Evolutionary conservation across 2,329 filamentous ascomycete species (phyloP), one percentile per base, ranked within the genome.

Genomic region (Aspergillus pseudoglaucus): DNA sequence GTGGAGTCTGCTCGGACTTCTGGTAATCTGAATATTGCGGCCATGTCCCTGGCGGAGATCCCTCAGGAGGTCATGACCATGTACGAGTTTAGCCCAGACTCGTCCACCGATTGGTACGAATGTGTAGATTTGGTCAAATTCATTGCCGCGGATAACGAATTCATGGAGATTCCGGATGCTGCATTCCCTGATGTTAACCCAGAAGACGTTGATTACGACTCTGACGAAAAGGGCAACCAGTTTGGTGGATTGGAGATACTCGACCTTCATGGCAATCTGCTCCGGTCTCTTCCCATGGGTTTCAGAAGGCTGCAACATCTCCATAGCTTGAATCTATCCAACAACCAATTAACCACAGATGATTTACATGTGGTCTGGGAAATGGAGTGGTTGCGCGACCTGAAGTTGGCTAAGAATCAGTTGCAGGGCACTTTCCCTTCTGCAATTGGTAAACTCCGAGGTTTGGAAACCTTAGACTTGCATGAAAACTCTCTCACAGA

Each of bases 131-230:
- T 97, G 41, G 86, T 84, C 1, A 83, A 86, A 51, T 83, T 97
- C 44, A 81, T 93, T 54, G 90, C 87, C 5, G 90, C 91, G 7
- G 90, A 95, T 61, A 97, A 98, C 60, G 88, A 95, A 60, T 68
- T 98, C 42, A 82, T 88, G 59, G 74, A 75, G 27, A 75, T 97
- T 30, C 79, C 82, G 2, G 87, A 93, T 15, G 72, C 75, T 2
- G 74, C 90, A 15, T 96, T 97, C 57, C 90, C 91, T 0, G 90
- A 96, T 57, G 58, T 67, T 32, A 75, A 79, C 0, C 72, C 76
- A 8, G 69, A 78, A 37, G 74, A 79, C 15, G 65, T 82, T 35
- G 76, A 80, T 6, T 78, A 83, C 25, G 81, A 86, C 15, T 83
- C 85, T n/a, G 79, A 87, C 35, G 75, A 76, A 3, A 75, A 77